Conservation (phyloP, 352 stramenopile genomes). For the Phytophthora capsici region DNA sequence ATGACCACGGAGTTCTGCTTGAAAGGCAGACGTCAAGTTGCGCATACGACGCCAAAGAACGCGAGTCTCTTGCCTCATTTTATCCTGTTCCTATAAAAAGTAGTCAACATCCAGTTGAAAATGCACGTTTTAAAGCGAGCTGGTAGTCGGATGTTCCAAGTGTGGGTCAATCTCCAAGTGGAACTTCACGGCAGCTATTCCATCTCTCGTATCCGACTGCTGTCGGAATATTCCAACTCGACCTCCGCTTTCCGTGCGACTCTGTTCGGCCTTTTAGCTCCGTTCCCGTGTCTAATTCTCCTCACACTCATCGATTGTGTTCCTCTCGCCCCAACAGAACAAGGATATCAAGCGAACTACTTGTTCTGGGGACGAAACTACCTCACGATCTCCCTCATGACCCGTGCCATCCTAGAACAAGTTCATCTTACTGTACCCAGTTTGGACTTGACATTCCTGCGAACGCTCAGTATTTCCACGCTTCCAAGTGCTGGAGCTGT, state of each 20-base stretch:
- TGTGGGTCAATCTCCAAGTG: slow-evolving; percentile 44
- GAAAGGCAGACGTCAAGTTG: slow-evolving; percentile 1
- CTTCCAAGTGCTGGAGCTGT: slow-evolving; percentile 36
- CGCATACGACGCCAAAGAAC: slow-evolving; percentile 2
- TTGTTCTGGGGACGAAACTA: slow-evolving; percentile 33
- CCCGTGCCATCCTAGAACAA: slow-evolving; percentile 25
- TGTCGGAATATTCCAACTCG: slow-evolving; percentile 15
- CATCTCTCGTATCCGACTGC: slow-evolving; percentile 20
- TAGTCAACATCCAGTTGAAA: background rate
- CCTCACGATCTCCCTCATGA: slow-evolving; percentile 33
- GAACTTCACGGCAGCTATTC: slow-evolving; percentile 53
- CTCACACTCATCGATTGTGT: slow-evolving; percentile 32
- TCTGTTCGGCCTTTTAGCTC: slow-evolving; percentile 13
- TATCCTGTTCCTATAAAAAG: background rate
- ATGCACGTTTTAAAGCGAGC: slow-evolving; percentile 6
- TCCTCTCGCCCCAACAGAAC: slow-evolving; percentile 17
- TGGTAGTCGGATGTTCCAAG: slow-evolving; percentile 11
- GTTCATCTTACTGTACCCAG: slow-evolving; percentile 27
- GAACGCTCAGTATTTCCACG: slow-evolving; percentile 11
- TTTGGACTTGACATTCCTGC: slow-evolving; percentile 15
- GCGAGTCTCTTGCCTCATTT: slow-evolving; percentile 1
- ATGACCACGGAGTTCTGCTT: slow-evolving; percentile 48
- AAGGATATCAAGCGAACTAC: slow-evolving; percentile 28
- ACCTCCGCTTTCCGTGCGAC: slow-evolving; percentile 16
- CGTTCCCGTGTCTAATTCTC: slow-evolving; percentile 29